Percentiles rank a stretch among this genome's conserved stretches.
phyloP scores from a whole-genome alignment of 257 asterid genomes.

The Penstemon eatonii region DNA sequence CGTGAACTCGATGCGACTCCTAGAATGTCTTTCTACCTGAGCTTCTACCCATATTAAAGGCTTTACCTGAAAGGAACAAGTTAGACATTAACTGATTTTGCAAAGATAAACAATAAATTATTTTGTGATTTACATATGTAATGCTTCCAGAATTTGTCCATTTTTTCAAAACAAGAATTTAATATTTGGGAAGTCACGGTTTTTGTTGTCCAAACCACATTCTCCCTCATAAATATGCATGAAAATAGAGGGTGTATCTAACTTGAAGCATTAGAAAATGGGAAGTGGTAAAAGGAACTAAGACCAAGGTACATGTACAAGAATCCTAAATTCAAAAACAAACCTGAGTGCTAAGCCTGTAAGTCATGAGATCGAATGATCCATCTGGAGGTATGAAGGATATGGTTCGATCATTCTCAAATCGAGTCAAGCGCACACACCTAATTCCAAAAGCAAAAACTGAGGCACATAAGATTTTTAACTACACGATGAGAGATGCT shows the following conservation, averaged over 20 bases:
- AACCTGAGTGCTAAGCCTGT: slow-evolving; percentile 58
- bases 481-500: too few species aligned
- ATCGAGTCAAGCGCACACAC: slow-evolving; percentile 59
- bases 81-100: not conserved
- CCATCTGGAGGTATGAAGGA: slow-evolving; percentile 65
- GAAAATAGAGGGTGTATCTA: too few species aligned
- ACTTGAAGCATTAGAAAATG: not conserved
- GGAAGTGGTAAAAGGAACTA: not conserved
- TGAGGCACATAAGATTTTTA: not conserved
- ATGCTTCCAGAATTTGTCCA: not conserved
- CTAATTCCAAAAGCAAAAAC: slow-evolving; percentile 24
- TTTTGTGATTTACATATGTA: not conserved
- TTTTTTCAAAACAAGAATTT: not conserved
- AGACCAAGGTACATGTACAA: not conserved
- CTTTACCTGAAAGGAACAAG: slow-evolving; percentile 40
- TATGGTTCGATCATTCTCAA: slow-evolving; percentile 56
- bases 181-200: not conserved
- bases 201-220: not conserved
- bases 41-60: slow-evolving; percentile 65
- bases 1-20: slow-evolving; percentile 46
- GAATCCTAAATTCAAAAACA: slow-evolving; percentile 8
- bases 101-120: not conserved
- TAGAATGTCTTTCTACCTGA: slow-evolving; percentile 55
- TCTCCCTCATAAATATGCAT: too few species aligned
- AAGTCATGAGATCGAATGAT: slow-evolving; percentile 57